Evolutionary conservation across 345 rosid species (phyloP), one percentile per base, ranked within the genome.

Genomic region (Dimocarpus longan): DNA sequence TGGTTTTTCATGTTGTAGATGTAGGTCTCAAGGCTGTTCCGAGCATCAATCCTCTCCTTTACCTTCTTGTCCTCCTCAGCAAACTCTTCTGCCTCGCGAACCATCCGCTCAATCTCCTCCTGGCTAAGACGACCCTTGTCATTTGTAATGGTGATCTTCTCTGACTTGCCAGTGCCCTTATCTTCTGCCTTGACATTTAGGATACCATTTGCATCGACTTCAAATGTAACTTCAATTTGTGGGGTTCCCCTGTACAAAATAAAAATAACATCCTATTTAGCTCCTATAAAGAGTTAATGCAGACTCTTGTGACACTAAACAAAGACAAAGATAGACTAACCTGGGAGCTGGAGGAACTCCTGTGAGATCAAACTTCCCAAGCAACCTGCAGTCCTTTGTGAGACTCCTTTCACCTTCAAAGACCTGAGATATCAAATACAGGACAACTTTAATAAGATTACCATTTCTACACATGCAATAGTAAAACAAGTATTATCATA

Each of bases 401-500:
- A 95, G 89, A 92, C 98, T 93, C 89, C 99, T 88, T 86, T 95
- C 98, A 73, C 99, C 99, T 86, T 95, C 99, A 80, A 93, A 95
- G 70, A 95, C 98, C 96, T 92, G 82, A 50, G 26, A 81, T 62
- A 80, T 63, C 52, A 74, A 62, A 54, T 48, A 65, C 73, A 52
- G 42, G 57, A 28, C 19, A 43, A 68, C 22, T 72, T 50, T 12
- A 44, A 59, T 82, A 70, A 59, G 39, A 73, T 68, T 65, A 7
- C n/a, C 32, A 57, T 48, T 73, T 21, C 18, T 32, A 64, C 46
- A 62, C 18, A 59, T 9, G 28, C 21, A 48, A 28, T 19, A 7
- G 8, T 54, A 32, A 5, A n/a, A 19, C 42, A 1, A 43, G 24
- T 46, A 19, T 5, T 0, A 16, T 5, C 10, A 18, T 3, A 54